Base-by-base conservation (phyloP, 352 stramenopile species). In the Globisporangium sylvaticum region DNA sequence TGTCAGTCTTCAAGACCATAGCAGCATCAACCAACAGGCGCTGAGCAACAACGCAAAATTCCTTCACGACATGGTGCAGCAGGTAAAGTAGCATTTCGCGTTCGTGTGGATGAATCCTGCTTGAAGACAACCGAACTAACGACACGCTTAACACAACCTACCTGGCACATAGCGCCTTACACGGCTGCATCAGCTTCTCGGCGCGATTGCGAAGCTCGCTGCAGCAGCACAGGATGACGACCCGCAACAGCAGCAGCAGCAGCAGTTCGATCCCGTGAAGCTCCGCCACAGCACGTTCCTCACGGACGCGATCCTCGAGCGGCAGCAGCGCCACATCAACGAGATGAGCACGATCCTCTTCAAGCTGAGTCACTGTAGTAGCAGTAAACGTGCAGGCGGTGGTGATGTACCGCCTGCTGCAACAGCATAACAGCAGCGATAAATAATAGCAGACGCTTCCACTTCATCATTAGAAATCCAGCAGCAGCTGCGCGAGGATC, bases 401-500 rank as follows among this genome's bases (percentile, higher is more conserved):
- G 15, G n/a, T 25, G n/a, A 18, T 29, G 1, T 24, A 8, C 27
- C 18, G 22, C 34, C 50, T n/a, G 44, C 65, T 8, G 32, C 65
- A 5, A 59, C 46, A 6, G 44, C 57, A 56, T 64, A 55, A 34
- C 3, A 18, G 8, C 6, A 14, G 27, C 27, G 6, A 59, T 42
- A n/a, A 64, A 42, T 29, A 52, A 3, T 5, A 24, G 15, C 24
- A 64, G 14, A 9, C 25, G 31, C 22, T 61, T 37, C 22, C 14
- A 10, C 20, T n/a, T 31, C 32, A 9, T 46, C 12, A 29, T 46
- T 88, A 91, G 58, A 92, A 95, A 56, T 95, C 87, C 32, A 95
- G 69, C 54, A 95, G 65, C 55, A 95, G 70, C 62, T 94, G 85
- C 39, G 85, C 87, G 24, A 95, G 50, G 25, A 94, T 87, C 66